A percentile compares a stretch with the other conserved stretches of the same genome.
These are phyloP conservation scores for Davidsoniella virescens DNA, from an alignment of 2,329 filamentous ascomycete genomes.

Conservation along the genomic window DNA sequence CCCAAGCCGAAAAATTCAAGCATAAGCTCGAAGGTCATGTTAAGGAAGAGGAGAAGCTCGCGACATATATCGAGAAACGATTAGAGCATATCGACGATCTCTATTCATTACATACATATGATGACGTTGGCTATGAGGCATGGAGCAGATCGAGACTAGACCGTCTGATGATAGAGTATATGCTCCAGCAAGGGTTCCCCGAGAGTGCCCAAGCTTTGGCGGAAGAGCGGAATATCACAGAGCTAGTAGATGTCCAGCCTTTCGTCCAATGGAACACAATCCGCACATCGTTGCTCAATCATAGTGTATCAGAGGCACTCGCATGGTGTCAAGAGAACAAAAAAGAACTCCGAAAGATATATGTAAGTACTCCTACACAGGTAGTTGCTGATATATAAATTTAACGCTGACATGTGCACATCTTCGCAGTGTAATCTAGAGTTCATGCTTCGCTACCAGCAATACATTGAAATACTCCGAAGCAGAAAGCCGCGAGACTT, in stretches of 20 bases:
- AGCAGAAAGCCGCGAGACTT: constrained; percentile 46
- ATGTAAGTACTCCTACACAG: constrained; percentile 32
- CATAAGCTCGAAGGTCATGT: constrained; percentile 66
- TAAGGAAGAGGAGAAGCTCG: constrained; percentile 63
- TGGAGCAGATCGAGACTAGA: constrained; percentile 76
- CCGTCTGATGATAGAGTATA: constrained; percentile 78
- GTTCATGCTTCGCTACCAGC: constrained; percentile 82
- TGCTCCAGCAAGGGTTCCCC: constrained; percentile 68
- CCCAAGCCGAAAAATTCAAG: constrained; percentile 71
- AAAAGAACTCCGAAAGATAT: constrained; percentile 75
- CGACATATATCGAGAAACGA: constrained; percentile 58
- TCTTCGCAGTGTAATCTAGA: constrained; percentile 57
- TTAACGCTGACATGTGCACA: neutral
- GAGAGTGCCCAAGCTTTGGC: constrained; percentile 63
- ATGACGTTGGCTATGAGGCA: constrained; percentile 83
- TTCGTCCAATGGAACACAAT: constrained; percentile 73
- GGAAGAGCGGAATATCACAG: constrained; percentile 55
- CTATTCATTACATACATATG: constrained; percentile 61
- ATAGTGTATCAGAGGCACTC: constrained; percentile 62
- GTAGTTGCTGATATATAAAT: neutral
- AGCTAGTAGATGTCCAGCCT: constrained; percentile 75
- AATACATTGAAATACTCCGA: constrained; percentile 73
- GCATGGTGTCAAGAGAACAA: constrained; percentile 90
- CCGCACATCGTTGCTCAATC: constrained; percentile 51
- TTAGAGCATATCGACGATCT: constrained; percentile 69